Base-by-base conservation (phyloP, 2,329 filamentous ascomycete genomes). In the Cladosporium oxysporum region DNA sequence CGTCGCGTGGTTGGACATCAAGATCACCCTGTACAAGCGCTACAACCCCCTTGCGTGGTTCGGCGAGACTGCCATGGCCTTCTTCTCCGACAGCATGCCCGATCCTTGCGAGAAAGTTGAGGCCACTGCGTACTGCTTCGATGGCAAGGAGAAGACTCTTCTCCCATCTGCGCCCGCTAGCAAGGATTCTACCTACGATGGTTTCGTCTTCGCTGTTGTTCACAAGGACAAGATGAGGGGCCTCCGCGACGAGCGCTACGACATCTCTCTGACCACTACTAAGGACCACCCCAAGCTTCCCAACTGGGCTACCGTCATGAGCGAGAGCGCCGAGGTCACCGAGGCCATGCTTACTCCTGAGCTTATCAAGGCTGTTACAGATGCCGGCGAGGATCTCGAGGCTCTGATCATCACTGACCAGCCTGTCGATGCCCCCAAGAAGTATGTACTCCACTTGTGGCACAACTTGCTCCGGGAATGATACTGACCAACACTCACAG, bases 211-310 rank as follows among this genome's bases (percentile, higher is more conserved):
- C 87, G 94, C 93, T 59, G 80, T 99, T 71, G 93, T 98, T 69
- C 92, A 98, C 85, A 99, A 99, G 87, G 90, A 93, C 73, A 82
- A 86, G 77, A 98, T 99, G 94, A 92, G 91, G 83, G 84, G 87
- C 74, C 86, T 97, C 73, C 90, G 95, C 68, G 91, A 97, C 58
- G 92, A 97, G 69, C 91, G 95, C 73, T 99, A 97, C 81, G 95
- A 99, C 77, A 83, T 97, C 64, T 96, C 92, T 62, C 86, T 99
- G 71, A 97, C 95, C 50, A 88, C 89, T 70, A 97, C 94, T 76
- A 97, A 96, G 85, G 95, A 99, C 75, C 88, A 93, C 80, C 77
- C 90, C 64, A 97, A 96, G 83, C 87, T 99, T 37, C 94, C 95
- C 37, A 81, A 85, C 69, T 99, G 93, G 93, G 84, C 90, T 64